Evolutionary conservation across 2,329 filamentous ascomycete species (phyloP).

Genomic region (Hypoxylon rubiginosum): DNA sequence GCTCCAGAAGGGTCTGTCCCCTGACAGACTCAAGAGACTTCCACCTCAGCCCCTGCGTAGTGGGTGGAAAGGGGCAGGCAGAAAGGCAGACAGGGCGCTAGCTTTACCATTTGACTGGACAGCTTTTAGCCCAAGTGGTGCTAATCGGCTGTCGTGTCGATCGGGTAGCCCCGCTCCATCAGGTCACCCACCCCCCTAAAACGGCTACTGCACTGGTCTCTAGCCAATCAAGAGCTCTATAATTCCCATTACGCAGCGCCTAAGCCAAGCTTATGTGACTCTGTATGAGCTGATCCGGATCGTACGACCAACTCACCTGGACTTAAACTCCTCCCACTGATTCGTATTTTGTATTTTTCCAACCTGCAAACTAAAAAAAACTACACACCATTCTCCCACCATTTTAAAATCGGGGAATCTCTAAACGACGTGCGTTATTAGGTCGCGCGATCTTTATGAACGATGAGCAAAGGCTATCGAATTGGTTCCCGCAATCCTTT

Average conservation of each 20-base stretch:
- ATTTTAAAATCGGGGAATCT: not conserved
- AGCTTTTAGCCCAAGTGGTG: not conserved
- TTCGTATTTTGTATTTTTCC: constrained; percentile 8
- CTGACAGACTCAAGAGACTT: not conserved
- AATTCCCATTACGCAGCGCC: constrained; percentile 41
- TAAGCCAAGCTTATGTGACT: constrained; percentile 15
- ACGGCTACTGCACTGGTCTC: constrained; percentile 9
- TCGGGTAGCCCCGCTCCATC: constrained; percentile 40
- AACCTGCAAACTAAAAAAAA: not conserved
- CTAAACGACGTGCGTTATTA: constrained; percentile 2
- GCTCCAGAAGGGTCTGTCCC: constrained; percentile 4
- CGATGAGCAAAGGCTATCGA: constrained; percentile 33
- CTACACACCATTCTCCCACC: not conserved
- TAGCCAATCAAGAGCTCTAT: constrained; percentile 24
- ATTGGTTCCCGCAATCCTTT: not conserved
- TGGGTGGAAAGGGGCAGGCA: constrained; percentile 5
- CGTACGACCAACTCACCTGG: constrained; percentile 42
- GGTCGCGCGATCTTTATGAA: constrained; percentile 28
- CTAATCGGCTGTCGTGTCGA: constrained; percentile 29
- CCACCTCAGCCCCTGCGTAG: not conserved
- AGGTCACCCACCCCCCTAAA: constrained; percentile 35
- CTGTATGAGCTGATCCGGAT: constrained; percentile 42
- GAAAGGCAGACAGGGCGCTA: not conserved
- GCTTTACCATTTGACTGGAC: not conserved
- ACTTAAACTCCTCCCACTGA: constrained; percentile 26